Evolutionary conservation across 2,329 filamentous ascomycete genomes (phyloP).

Genomic region (Stemphylium vesicarium): DNA sequence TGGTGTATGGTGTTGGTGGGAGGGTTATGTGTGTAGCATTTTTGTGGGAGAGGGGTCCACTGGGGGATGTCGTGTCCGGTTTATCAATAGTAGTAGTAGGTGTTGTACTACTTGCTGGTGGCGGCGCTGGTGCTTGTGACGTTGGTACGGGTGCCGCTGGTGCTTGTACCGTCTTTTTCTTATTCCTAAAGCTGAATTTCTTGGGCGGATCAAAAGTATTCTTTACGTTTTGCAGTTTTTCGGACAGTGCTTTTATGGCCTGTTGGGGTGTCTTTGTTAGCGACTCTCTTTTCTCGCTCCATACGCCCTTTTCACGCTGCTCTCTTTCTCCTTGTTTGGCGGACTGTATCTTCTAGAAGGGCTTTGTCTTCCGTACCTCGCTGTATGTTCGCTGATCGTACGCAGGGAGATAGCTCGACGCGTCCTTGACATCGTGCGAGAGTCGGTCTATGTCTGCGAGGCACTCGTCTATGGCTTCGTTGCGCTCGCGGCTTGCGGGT

Average conservation of each 20-base stretch:
- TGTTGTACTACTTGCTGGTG: slow-evolving; percentile 14
- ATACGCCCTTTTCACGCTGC: too few relatives aligned
- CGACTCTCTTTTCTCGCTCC: slow-evolving; percentile 63
- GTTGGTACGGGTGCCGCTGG: background rate
- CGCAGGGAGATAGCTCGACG: slow-evolving; percentile 78
- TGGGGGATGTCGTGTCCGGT: slow-evolving; percentile 26
- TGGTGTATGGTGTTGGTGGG: slow-evolving; percentile 71
- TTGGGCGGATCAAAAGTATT: slow-evolving; percentile 71
- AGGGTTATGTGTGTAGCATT: slow-evolving; percentile 71
- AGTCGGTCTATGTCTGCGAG: slow-evolving; percentile 80
- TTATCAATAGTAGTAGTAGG: background rate
- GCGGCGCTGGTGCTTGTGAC: slow-evolving; percentile 27
- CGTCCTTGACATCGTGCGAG: slow-evolving; percentile 84
- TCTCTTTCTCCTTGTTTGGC: too few relatives aligned
- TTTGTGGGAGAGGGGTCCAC: slow-evolving; percentile 27
- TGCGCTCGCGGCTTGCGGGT: slow-evolving; percentile 71
- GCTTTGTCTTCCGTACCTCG: slow-evolving; percentile 73
- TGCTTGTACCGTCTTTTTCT: slow-evolving; percentile 57
- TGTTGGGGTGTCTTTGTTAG: slow-evolving; percentile 46
- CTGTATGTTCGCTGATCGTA: slow-evolving; percentile 90
- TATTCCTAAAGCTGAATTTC: slow-evolving; percentile 80
- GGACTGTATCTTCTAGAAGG: too few relatives aligned
- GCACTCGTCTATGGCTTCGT: slow-evolving; percentile 80
- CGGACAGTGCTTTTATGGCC: slow-evolving; percentile 80
- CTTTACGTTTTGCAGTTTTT: slow-evolving; percentile 75